Evolutionary conservation across 495 filamentous ascomycete genomes (phyloP), one percentile per base, ranked within the genome.

Genomic region (Penicillium mononematosum): DNA sequence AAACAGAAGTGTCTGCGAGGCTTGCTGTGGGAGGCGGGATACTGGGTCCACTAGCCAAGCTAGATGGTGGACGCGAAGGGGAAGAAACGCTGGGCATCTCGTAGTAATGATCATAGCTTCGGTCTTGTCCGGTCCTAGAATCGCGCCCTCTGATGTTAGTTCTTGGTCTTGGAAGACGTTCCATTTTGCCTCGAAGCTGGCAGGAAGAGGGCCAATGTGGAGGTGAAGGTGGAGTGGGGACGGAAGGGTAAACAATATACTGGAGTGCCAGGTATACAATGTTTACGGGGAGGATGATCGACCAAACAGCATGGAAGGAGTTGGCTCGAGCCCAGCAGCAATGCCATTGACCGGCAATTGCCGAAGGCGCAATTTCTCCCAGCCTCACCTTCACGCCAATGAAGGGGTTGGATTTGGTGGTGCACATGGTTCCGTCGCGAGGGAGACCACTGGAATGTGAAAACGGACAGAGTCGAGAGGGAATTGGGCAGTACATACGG

Each of bases 1-100:
- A 76, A 58, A 59, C 59, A 20, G 66, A 69, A 31, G 61, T 50
- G 39, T 83, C 82, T 57, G 63, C 69, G 17, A 69, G 55, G 6
- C 68, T 76, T 7, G 70, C 69, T 11, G 72, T 63, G 3, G 83
- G 83, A 20, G 84, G 81, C 2, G 79, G 79, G n/a, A 87, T 80
- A 20, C 69, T 75, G 2, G 85, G 82, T 7, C 76, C 75, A 27
- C 70, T 75, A 25, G 80, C 75, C 17, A 88, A 61, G 31, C 84
- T 78, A 5, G 85, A 87, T 4, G 78, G 66, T 20, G 80, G 75
- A 57, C 83, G 77, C 4, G 82, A 81, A 9, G 70, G 73, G 5
- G 70, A 70, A 24, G 64, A 62, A 7, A 61, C 66, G 11, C 62
- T 64, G 4, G 69, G 71, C 34, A 73, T 64, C 14, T 70, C 63